Conservation (phyloP, 2,329 filamentous ascomycete species). For the Plectosphaerella cucumerina region DNA sequence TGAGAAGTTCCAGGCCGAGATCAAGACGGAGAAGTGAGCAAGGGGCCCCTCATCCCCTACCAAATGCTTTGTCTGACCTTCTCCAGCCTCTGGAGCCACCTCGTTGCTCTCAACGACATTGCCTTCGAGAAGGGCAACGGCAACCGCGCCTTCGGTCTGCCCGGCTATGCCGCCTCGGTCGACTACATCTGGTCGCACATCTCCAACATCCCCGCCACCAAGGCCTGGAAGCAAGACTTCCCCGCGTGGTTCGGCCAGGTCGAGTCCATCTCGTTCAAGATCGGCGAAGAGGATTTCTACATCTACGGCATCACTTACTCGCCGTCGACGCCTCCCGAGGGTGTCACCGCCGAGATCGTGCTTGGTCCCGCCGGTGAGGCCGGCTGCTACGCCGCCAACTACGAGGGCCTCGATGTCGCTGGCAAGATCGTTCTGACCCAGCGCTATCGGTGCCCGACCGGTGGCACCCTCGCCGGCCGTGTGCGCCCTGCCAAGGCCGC, state of each 20-base stretch:
- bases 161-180: slow-evolving; percentile 44
- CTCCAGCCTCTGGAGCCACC: slow-evolving; percentile 37
- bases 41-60: not conserved
- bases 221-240: slow-evolving; percentile 44
- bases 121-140: slow-evolving; percentile 41
- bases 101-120: slow-evolving; percentile 41
- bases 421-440: slow-evolving; percentile 29
- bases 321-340: slow-evolving; percentile 39
- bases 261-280: slow-evolving; percentile 7
- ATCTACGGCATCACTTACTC: slow-evolving; percentile 37
- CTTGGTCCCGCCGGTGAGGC: slow-evolving; percentile 20
- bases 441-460: slow-evolving; percentile 24
- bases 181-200: slow-evolving; percentile 44
- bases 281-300: slow-evolving; percentile 20
- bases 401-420: slow-evolving; percentile 18
- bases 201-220: slow-evolving; percentile 29
- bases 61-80: slow-evolving; percentile 1
- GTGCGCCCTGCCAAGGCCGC: slow-evolving; percentile 22
- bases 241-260: slow-evolving; percentile 24
- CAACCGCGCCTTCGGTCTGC: slow-evolving; percentile 48
- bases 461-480: slow-evolving; percentile 25
- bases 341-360: slow-evolving; percentile 27
- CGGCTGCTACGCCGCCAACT: slow-evolving; percentile 20
- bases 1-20: slow-evolving; percentile 10
- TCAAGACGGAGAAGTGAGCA: slow-evolving; percentile 12